These are phyloP conservation scores for Massariosphaeria phaeospora DNA, from an alignment of 495 filamentous ascomycete species.

Conservation along the genomic window DNA sequence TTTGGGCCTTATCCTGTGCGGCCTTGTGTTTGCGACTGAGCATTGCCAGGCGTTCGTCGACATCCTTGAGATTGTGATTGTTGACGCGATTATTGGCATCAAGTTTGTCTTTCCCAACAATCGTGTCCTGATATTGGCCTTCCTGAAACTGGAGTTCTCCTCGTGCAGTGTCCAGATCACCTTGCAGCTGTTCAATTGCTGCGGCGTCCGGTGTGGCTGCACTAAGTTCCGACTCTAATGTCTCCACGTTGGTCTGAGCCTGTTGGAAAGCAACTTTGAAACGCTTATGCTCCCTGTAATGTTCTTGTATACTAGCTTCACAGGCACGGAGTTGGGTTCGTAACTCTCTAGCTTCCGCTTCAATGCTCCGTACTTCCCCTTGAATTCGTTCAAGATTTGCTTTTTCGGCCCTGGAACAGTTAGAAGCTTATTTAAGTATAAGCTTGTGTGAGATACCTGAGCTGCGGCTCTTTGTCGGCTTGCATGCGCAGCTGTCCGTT, in stretches of 20 bases:
- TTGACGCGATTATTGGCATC: conserved; percentile 43
- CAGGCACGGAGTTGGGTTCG: conserved; percentile 34
- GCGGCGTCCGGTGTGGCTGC: conserved; percentile 57
- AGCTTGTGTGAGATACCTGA: conserved; percentile 10
- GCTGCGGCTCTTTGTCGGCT: conserved; percentile 64
- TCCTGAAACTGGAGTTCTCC: conserved; percentile 46
- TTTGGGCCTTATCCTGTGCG: conserved; percentile 53
- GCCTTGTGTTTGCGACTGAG: conserved; percentile 49
- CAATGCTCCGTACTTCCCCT: conserved; percentile 28
- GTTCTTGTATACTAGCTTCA: conserved; percentile 43
- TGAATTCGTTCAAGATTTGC: conserved; percentile 34
- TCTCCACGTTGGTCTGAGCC: conserved; percentile 53
- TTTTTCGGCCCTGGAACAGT: conserved; percentile 36
- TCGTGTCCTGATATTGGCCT: conserved; percentile 50
- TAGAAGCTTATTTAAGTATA: neutral
- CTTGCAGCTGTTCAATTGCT: conserved; percentile 55
- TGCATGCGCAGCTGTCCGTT: conserved; percentile 64
- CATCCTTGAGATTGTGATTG: conserved; percentile 43
- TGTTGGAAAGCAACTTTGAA: conserved; percentile 54
- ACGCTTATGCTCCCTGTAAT: conserved; percentile 46
- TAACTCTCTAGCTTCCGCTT: conserved; percentile 18
- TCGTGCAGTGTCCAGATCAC: conserved; percentile 49
- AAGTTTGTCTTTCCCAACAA: conserved; percentile 48
- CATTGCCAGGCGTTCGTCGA: conserved; percentile 43
- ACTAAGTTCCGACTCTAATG: conserved; percentile 57